Conservation (phyloP, 345 rosid species). For the Draba incana region DNA sequence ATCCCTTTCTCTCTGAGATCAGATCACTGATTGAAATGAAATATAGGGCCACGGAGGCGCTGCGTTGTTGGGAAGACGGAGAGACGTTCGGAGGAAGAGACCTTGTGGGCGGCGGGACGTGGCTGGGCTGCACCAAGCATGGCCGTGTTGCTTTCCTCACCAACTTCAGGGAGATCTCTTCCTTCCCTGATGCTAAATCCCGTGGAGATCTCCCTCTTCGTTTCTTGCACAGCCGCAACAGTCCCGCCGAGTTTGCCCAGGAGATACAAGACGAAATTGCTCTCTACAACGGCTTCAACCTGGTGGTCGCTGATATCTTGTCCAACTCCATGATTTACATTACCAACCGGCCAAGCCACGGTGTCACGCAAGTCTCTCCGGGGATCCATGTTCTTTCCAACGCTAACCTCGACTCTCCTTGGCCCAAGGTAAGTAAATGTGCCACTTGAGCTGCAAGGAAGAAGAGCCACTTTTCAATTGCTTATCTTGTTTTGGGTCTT, state of each 20-base stretch:
- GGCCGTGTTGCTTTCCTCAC: slow-evolving; percentile 78
- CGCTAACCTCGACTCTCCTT: slow-evolving; percentile 77
- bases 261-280: slow-evolving; percentile 53
- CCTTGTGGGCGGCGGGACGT: slow-evolving; percentile 75
- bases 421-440: slow-evolving; percentile 82
- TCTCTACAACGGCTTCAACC: slow-evolving; percentile 74
- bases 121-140: slow-evolving; percentile 65
- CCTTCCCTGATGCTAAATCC: slow-evolving; percentile 48
- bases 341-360: slow-evolving; percentile 62
- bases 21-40: slow-evolving; percentile 13
- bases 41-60: slow-evolving; percentile 70
- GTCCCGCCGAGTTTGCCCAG: slow-evolving; percentile 61
- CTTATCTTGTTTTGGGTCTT: slow-evolving; percentile 3
- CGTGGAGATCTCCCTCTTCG: slow-evolving; percentile 77
- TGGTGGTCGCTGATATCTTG: slow-evolving; percentile 53
- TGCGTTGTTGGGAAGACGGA: slow-evolving; percentile 71
- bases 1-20: not conserved
- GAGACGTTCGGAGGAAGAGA: slow-evolving; percentile 78
- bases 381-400: slow-evolving; percentile 79
- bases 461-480: too few species aligned
- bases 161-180: slow-evolving; percentile 57
- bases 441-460: too few species aligned
- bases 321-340: slow-evolving; percentile 69
- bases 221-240: slow-evolving; percentile 69
- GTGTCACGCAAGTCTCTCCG: slow-evolving; percentile 59